Evolutionary conservation across 164 flowering plant genomes (phyloP), one percentile per base, ranked within the genome.

Genomic region (Litsea cubeba): DNA sequence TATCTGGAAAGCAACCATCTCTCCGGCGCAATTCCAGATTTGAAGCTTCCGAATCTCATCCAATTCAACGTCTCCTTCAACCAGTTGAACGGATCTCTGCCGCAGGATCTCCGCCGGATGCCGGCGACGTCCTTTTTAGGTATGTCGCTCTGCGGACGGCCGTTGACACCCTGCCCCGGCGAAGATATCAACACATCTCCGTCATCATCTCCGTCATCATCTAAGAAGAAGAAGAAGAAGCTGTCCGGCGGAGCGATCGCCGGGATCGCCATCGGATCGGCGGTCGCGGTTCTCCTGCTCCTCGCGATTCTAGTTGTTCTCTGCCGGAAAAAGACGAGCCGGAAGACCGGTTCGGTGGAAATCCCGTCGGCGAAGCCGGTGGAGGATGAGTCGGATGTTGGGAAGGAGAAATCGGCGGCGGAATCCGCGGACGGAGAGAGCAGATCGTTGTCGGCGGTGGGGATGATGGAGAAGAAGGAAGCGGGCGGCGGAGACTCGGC

Each of bases 171-270:
- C 51, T 89, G 92, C 66, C 74, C 83, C 20, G 81, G 76, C 23
- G 32, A 67, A 23, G 71, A 58, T 7, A 8, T 40, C 46, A 40
- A 8, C 10, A 2, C 11, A 22, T 14, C 24, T 5, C 46, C 17
- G 1, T 11, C 40, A 54, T 54, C 11, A 22, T 14, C 24, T 5
- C 46, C 17, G 1, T 11, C 40, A 54, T 54, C 60, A 54, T 54
- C 60, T 26, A 30, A 30, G 35, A 35, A 3, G 35, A 74, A n/a
- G 49, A 5, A 80, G 69, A 84, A 84, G 58, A 79, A 80, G 54
- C 68, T 95, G 30, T 90, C 98, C 0, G 95, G 87, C 14, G 96
- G 92, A 5, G 96, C 95, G 0, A 88, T 95, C 50, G 94, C 96
- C 0, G 96, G 94, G 8, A 92, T 93, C 60, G 89, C 83, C 18